phyloP scores from a whole-genome alignment of 78 protist genomes.

The Dictyostelium citrinum region DNA sequence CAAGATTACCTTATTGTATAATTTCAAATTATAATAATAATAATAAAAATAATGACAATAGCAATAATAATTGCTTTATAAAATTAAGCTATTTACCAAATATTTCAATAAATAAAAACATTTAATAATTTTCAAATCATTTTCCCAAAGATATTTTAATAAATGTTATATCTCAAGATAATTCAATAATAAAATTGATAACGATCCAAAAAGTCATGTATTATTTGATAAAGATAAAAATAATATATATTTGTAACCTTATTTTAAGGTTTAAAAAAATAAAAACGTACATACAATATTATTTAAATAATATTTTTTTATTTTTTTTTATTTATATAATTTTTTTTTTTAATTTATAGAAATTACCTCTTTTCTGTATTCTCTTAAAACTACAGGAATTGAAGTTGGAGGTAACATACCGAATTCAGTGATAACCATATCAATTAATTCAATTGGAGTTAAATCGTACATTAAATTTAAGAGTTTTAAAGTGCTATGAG shows the following conservation, averaged over 20 bases:
- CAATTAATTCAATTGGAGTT: conserved; percentile 94
- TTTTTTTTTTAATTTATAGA: background rate
- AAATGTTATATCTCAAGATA: background rate
- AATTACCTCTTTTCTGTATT: conserved; percentile 76
- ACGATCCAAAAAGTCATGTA: background rate
- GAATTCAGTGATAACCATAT: conserved; percentile 94
- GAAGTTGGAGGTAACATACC: conserved; percentile 97
- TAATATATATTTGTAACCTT: no score
- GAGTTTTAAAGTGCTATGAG: conserved; percentile 53
- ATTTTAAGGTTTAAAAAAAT: no score
- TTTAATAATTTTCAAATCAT: background rate
- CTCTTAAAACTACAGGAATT: conserved; percentile 96
- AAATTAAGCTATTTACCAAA: background rate
- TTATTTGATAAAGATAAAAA: background rate
- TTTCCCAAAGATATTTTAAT: background rate
- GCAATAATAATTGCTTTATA: background rate
- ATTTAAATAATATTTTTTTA: background rate
- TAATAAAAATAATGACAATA: background rate
- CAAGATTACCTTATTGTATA: background rate
- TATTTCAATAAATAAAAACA: background rate
- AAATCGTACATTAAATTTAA: conserved; percentile 95
- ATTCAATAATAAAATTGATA: background rate
- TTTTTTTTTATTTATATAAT: background rate
- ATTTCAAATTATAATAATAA: background rate
- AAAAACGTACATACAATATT: no score